Evolutionary conservation across 2,329 filamentous ascomycete genomes (phyloP).

Genomic region (Cladosporium phlei): DNA sequence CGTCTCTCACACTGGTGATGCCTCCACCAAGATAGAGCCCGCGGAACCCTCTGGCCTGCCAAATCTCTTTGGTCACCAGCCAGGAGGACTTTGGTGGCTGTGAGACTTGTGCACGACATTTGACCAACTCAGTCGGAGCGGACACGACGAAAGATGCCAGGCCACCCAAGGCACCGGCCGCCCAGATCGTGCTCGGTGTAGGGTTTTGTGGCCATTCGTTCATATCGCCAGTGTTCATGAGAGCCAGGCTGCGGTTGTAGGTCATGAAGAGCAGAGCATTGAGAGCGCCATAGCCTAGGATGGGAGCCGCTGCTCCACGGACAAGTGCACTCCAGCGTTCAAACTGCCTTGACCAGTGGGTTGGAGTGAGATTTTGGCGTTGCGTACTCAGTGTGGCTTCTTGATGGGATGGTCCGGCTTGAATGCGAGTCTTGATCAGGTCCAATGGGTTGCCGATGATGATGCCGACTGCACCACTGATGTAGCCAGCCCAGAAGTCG

Average conservation of each 20-base stretch:
- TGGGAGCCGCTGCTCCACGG: constrained; percentile 72
- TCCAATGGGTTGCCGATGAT: constrained; percentile 78
- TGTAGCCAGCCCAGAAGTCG: constrained; percentile 91
- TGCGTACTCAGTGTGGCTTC: constrained; percentile 4
- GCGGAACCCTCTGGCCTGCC: constrained; percentile 45
- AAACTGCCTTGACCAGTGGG: constrained; percentile 5
- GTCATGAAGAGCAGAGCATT: constrained; percentile 86
- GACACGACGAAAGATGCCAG: constrained; percentile 81
- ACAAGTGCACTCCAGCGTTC: constrained; percentile 25
- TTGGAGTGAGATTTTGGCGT: constrained; percentile 14
- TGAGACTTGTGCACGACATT: constrained; percentile 77
- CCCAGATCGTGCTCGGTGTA: constrained; percentile 46
- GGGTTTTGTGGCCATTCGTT: constrained; percentile 17
- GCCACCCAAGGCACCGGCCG: constrained; percentile 75
- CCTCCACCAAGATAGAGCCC: constrained; percentile 78
- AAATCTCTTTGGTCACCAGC: constrained; percentile 28
- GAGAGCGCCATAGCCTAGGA: constrained; percentile 83
- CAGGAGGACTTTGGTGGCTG: constrained; percentile 26
- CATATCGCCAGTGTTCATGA: constrained; percentile 45
- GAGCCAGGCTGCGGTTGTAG: constrained; percentile 76
- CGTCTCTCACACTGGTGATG: constrained; percentile 78
- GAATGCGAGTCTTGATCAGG: constrained; percentile 69
- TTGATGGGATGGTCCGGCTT: constrained; percentile 53
- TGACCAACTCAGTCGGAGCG: constrained; percentile 84
- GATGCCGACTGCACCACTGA: constrained; percentile 80